These are phyloP conservation scores for Stephanodiscus triporus DNA, from an alignment of 108 stramenopile genomes.

Conservation along the genomic window DNA sequence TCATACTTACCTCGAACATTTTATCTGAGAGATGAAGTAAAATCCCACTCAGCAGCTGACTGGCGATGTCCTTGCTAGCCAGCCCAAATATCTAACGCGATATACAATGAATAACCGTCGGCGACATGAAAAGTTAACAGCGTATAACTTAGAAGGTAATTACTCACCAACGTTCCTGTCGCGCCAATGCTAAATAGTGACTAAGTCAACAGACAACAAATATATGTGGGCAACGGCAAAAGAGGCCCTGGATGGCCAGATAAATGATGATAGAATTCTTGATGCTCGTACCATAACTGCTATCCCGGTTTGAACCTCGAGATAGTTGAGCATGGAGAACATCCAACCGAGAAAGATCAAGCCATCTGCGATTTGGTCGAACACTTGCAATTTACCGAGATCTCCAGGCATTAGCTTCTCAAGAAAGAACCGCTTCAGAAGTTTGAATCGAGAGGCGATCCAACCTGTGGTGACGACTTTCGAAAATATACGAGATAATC, in stretches of 20 bases:
- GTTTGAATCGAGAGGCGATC: conserved; percentile 42
- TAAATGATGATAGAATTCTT: background rate
- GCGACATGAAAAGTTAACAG: background rate
- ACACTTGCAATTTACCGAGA: conserved; percentile 51
- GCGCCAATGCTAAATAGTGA: conserved; percentile 47
- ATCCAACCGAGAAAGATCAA: conserved; percentile 25
- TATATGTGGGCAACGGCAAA: conserved; percentile 23
- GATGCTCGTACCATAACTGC: conserved; percentile 38
- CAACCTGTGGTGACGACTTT: conserved; percentile 55
- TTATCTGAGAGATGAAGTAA: conserved; percentile 58
- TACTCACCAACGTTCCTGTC: conserved; percentile 37
- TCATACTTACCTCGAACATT: conserved; percentile 46
- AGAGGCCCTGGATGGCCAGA: background rate
- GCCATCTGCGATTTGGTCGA: conserved; percentile 63
- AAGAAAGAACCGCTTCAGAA: conserved; percentile 50
- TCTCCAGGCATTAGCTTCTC: conserved; percentile 32
- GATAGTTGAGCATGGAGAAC: conserved; percentile 53
- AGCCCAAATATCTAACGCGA: conserved; percentile 56
- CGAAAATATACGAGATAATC: conserved; percentile 38
- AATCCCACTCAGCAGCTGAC: conserved; percentile 64
- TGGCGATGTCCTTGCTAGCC: conserved; percentile 63
- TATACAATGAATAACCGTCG: background rate
- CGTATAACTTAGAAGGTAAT: background rate
- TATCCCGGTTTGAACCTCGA: conserved; percentile 64
- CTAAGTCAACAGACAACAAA: conserved; percentile 13